Evolutionary conservation across 768 basidiomycete genomes (phyloP).

Genomic region (Macrocybe gigantea): DNA sequence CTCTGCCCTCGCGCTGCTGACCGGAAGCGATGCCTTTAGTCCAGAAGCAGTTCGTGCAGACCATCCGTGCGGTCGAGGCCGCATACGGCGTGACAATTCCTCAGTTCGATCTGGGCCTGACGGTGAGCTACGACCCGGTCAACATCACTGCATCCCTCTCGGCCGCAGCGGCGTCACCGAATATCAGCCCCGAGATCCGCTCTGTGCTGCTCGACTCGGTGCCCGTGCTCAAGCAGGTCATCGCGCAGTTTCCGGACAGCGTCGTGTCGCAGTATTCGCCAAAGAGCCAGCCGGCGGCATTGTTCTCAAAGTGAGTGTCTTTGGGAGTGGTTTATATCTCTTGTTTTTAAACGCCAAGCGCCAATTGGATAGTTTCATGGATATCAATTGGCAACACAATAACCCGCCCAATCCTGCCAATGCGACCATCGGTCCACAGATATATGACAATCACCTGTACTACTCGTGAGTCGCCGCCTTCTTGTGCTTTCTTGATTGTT

Average conservation of each 20-base stretch:
- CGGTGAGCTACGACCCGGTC: too few species aligned
- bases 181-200: too few species aligned
- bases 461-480: constrained; percentile 45
- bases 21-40: constrained; percentile 30
- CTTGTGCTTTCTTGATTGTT: constrained; percentile 1
- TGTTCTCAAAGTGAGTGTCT: constrained; percentile 32
- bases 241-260: constrained; percentile 15
- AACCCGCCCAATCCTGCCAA: constrained; percentile 67
- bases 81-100: constrained; percentile 48
- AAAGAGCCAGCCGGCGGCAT: constrained; percentile 9
- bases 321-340: neutral
- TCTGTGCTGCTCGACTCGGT: too few species aligned
- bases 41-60: constrained; percentile 63
- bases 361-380: constrained; percentile 59
- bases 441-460: constrained; percentile 78
- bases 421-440: constrained; percentile 62
- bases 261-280: constrained; percentile 10
- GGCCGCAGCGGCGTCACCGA: too few species aligned
- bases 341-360: too few species aligned
- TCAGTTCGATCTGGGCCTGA: constrained; percentile 5
- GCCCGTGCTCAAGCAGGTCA: too few species aligned
- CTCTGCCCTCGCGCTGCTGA: neutral
- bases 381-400: constrained; percentile 70
- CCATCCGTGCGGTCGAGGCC: constrained; percentile 60
- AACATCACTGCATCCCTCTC: too few species aligned